These are phyloP conservation scores for Talaromyces sp. DNA, from an alignment of 2,329 filamentous ascomycete genomes.

Conservation along the genomic window DNA sequence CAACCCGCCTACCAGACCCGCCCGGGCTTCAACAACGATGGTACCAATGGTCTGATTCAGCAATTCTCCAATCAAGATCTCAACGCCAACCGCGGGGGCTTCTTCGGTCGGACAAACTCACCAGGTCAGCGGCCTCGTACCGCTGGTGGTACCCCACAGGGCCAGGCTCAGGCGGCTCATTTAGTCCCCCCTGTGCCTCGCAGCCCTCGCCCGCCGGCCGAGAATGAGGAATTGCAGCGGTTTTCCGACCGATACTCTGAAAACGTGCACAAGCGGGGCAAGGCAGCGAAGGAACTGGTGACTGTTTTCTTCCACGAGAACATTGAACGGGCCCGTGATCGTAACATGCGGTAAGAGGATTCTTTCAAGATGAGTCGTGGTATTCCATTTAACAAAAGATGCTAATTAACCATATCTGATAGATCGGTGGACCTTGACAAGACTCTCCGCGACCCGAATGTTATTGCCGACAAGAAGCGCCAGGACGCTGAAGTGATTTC, in stretches of 20 bases:
- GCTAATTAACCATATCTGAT: conserved; percentile 11
- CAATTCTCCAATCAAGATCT: conserved; percentile 98
- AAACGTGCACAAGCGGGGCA: conserved; percentile 74
- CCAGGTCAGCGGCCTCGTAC: conserved; percentile 80
- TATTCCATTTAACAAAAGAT: too few relatives aligned
- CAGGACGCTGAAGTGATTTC: conserved; percentile 83
- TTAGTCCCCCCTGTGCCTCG: conserved; percentile 68
- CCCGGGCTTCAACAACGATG: conserved; percentile 68
- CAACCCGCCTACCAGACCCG: conserved; percentile 58
- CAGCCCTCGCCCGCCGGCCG: conserved; percentile 56
- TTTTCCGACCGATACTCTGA: conserved; percentile 87
- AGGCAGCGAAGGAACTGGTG: conserved; percentile 66
- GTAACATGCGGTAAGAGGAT: conserved; percentile 90
- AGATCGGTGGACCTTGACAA: conserved; percentile 92
- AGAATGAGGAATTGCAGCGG: conserved; percentile 73
- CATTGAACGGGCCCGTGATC: conserved; percentile 90
- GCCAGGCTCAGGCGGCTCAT: conserved; percentile 66
- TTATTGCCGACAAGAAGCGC: conserved; percentile 75
- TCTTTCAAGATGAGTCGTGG: too few relatives aligned
- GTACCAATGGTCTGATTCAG: conserved; percentile 86
- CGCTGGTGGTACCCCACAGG: conserved; percentile 63
- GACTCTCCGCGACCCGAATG: conserved; percentile 75
- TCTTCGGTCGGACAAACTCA: conserved; percentile 70
- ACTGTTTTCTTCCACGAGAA: conserved; percentile 96
- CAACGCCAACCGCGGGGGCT: conserved; percentile 69